phyloP scores from a whole-genome alignment of 2,329 filamentous ascomycete genomes.

The Ceratocystis colombiana region DNA sequence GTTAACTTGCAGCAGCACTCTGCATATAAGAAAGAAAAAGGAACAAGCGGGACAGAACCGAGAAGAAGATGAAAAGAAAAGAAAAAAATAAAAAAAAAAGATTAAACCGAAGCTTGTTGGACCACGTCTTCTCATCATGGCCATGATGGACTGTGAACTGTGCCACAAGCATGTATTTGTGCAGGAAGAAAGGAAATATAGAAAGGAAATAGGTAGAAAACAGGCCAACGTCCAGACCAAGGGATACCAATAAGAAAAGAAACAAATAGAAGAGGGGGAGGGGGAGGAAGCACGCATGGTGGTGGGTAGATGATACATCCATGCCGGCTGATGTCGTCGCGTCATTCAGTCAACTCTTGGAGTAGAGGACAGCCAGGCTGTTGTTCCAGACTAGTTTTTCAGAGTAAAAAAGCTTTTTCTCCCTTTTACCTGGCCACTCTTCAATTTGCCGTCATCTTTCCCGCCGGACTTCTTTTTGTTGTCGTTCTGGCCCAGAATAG shows the following conservation, averaged over 20 bases:
- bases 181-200: not conserved
- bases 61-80: not conserved
- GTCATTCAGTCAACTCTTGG: conserved; percentile 1
- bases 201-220: not conserved
- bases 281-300: too few species aligned
- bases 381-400: too few species aligned
- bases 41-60: not conserved
- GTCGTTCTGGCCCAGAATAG: conserved; percentile 36
- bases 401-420: conserved; percentile 33
- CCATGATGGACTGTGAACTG: conserved; percentile 1
- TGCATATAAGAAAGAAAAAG: not conserved
- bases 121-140: not conserved
- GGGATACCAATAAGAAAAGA: conserved; percentile 2
- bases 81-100: not conserved
- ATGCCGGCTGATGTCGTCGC: conserved; percentile 23
- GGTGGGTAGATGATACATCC: too few species aligned
- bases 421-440: conserved; percentile 34
- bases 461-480: not conserved
- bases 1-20: not conserved
- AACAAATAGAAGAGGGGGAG: not conserved
- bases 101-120: not conserved
- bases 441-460: conserved; percentile 27
- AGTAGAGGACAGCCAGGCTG: too few species aligned
- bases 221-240: not conserved
- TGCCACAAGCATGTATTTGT: not conserved